phyloP scores from a whole-genome alignment of 2,329 filamentous ascomycete species.

The Fusarium oxysporum region DNA sequence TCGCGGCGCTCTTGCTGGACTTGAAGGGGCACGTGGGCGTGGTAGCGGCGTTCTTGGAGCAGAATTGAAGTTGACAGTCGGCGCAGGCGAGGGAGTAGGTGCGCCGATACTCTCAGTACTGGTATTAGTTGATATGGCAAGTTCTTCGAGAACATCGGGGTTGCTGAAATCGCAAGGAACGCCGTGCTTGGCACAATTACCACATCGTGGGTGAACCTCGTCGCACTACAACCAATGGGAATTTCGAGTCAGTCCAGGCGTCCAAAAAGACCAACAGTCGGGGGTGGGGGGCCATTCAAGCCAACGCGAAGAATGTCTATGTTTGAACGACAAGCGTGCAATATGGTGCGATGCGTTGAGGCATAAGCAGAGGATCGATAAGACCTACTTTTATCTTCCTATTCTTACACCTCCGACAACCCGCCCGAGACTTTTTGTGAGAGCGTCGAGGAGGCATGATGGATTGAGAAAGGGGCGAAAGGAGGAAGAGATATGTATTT shows the following conservation, averaged over 20 bases:
- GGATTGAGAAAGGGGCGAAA: conserved; percentile 1
- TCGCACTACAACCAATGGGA: conserved; percentile 63
- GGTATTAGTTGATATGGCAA: conserved; percentile 54
- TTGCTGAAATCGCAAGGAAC: conserved; percentile 74
- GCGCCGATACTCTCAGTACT: conserved; percentile 43
- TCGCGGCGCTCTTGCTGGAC: conserved; percentile 32
- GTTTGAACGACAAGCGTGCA: neutral
- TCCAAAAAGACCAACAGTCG: neutral
- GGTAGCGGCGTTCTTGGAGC: conserved; percentile 42
- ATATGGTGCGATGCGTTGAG: conserved; percentile 14
- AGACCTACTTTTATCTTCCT: conserved; percentile 74
- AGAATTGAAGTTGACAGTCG: conserved; percentile 33
- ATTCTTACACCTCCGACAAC: conserved; percentile 73
- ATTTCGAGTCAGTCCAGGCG: conserved; percentile 26
- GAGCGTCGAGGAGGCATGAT: conserved; percentile 73
- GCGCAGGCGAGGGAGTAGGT: conserved; percentile 40
- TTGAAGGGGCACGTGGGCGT: conserved; percentile 39
- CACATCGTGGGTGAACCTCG: conserved; percentile 72
- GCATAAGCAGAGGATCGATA: conserved; percentile 7
- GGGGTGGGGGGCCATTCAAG: neutral
- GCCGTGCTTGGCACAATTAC: conserved; percentile 75
- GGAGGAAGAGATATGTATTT: neutral
- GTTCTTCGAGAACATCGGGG: conserved; percentile 59
- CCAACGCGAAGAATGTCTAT: neutral
- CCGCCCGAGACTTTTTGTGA: conserved; percentile 77